Evolutionary conservation across 345 rosid species (phyloP), one percentile per base, ranked within the genome.

Genomic region (Gossypium australe): DNA sequence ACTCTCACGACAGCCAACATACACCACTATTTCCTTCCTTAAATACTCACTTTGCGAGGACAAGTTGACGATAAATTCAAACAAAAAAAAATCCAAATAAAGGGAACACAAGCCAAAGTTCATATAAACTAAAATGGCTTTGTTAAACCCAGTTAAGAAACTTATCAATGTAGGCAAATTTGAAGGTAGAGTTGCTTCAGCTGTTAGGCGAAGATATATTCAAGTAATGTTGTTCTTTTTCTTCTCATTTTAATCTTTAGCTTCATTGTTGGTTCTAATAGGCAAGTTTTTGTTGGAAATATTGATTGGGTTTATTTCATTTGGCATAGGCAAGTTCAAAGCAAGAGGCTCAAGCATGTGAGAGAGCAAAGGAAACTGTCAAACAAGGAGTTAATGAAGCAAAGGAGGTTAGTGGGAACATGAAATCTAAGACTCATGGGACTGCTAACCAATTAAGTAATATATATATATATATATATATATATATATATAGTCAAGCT

Each of bases 301-400:
- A 47, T 5, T 45, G 2, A 59, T 72, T 72, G 2, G 41, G n/a
- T 11, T 51, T 52, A 16, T 43, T 47, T 17, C 14, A 24, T 62
- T 27, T 34, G 69, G 6, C 7, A 6, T 51, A 83, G 83, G 78
- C 71, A 3, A 76, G 79, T 43, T 78, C 83, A 0, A 58, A 61
- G 61, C 73, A 34, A 49, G 78, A 75, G 7, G 69, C 71, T 18
- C 11, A 77, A 34, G 78, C 75, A 47, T 47, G 56, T 62, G 71
- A 72, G 0, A 72, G 73, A 18, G 62, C 75, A 20, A 41, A 44
- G 20, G 77, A 79, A 16, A 49, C 75, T 13, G 68, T 77, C 17
- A 80, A 82, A 64, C 76, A 78, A 67, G 84, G 80, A 4, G 64
- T 57, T 0, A 66, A 80, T 45, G 81, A 78, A 14, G 79, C 76